Evolutionary conservation across 306 rosid species (phyloP).

Genomic region (Ormosia semicastrata): DNA sequence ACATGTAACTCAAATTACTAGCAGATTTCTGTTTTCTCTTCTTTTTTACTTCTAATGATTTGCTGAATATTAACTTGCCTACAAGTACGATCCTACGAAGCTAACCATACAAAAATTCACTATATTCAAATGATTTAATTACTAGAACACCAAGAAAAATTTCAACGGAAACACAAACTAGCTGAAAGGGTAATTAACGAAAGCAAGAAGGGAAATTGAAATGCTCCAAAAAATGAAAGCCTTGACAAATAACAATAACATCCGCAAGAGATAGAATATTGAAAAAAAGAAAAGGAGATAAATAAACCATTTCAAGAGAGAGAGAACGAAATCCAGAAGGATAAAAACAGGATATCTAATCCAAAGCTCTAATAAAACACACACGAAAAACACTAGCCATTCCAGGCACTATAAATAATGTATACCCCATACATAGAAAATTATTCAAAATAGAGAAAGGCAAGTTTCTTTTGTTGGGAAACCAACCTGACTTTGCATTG

Average conservation of each 20-base stretch:
- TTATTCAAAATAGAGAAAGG: slow-evolving; percentile 1
- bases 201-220: not conserved
- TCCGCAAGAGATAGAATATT: not conserved
- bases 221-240: too few relatives aligned
- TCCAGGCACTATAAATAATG: not conserved
- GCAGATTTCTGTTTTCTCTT: slow-evolving; percentile 5
- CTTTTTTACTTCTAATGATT: slow-evolving; percentile 19
- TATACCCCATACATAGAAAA: not conserved
- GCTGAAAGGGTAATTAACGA: not conserved
- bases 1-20: slow-evolving; percentile 19
- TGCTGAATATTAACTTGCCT: not conserved
- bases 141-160: not conserved
- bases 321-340: slow-evolving; percentile 1
- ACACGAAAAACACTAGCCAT: not conserved
- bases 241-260: not conserved
- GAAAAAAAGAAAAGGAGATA: not conserved
- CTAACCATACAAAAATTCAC: too few relatives aligned
- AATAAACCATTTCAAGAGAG: not conserved
- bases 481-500: slow-evolving; percentile 90
- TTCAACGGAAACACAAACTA: not conserved
- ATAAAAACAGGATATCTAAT: slow-evolving; percentile 8
- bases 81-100: too few relatives aligned
- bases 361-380: not conserved
- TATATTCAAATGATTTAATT: too few relatives aligned
- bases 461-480: not conserved